A percentile compares a stretch with the other conserved stretches of the same genome.
These are phyloP conservation scores for Aspergillus felis DNA, from an alignment of 2,329 filamentous ascomycete genomes.

Conservation along the genomic window DNA sequence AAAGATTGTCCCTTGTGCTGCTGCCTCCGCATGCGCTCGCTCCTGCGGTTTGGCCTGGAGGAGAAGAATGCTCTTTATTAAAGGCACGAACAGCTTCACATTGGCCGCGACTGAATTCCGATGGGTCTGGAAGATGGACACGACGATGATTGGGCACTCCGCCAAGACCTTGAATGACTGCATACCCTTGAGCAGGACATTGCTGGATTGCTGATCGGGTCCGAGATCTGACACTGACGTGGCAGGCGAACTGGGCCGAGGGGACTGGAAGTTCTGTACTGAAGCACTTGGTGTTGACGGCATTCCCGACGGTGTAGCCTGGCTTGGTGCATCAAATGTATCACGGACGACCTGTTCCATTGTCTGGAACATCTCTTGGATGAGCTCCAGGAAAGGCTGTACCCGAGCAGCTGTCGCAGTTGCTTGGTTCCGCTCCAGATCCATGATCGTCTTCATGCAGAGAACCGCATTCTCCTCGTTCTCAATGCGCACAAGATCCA, in stretches of 20 bases:
- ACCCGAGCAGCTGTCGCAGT: conserved; percentile 78
- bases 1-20: conserved; percentile 74
- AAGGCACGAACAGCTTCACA: conserved; percentile 85
- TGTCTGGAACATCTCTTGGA: conserved; percentile 91
- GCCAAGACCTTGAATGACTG: conserved; percentile 98
- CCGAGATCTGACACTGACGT: conserved; percentile 76
- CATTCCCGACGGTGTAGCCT: conserved; percentile 49
- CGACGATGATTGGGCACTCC: conserved; percentile 97
- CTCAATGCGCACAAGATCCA: conserved; percentile 81
- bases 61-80: conserved; percentile 85
- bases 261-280: conserved; percentile 73
- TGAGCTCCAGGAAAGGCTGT: conserved; percentile 83
- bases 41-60: conserved; percentile 91
- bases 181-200: conserved; percentile 86
- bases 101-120: conserved; percentile 73
- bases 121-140: conserved; percentile 95
- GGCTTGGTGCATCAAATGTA: conserved; percentile 76
- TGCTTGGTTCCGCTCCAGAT: conserved; percentile 88
- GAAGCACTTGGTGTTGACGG: conserved; percentile 50
- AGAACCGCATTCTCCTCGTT: conserved; percentile 99
- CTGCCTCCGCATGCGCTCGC: conserved; percentile 83
- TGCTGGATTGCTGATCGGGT: conserved; percentile 74
- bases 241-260: conserved; percentile 83
- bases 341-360: conserved; percentile 95
- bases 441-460: conserved; percentile 96